Percentiles rank a stretch among this genome's conserved stretches.
Evolutionary conservation across 495 filamentous ascomycete genomes (phyloP).

Genomic region (Lophium mytilinum): DNA sequence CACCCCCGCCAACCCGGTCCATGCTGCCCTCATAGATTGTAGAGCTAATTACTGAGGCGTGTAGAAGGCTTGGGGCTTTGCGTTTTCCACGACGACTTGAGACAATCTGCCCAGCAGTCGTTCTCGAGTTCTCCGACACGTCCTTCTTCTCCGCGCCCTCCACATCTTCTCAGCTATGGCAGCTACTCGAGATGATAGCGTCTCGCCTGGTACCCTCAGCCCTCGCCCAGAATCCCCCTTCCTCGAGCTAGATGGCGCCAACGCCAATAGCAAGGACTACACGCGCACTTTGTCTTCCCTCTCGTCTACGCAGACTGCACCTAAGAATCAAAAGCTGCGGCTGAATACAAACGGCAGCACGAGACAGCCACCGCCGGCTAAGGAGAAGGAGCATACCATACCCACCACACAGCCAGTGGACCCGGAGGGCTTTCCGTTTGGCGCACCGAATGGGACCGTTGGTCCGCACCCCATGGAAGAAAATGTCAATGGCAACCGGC

Average conservation of each 20-base stretch:
- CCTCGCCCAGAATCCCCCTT: slow-evolving; percentile 16
- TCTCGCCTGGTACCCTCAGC: slow-evolving; percentile 17
- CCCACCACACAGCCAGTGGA: background rate
- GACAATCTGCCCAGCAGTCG: no score
- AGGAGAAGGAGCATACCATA: background rate
- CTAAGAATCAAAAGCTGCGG: background rate
- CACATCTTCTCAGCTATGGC: slow-evolving; percentile 1
- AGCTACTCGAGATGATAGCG: slow-evolving; percentile 10
- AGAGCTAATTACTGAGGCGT: no score
- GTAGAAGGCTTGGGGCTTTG: no score
- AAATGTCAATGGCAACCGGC: background rate
- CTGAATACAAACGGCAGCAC: background rate
- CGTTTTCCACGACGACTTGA: no score
- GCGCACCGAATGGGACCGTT: background rate
- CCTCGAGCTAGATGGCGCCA: slow-evolving; percentile 5
- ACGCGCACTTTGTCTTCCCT: slow-evolving; percentile 11
- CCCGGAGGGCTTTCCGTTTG: slow-evolving; percentile 25
- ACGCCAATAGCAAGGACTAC: slow-evolving; percentile 6
- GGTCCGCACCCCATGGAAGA: slow-evolving; percentile 2
- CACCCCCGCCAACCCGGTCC: no score
- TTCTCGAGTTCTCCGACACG: no score
- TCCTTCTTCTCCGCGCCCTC: no score
- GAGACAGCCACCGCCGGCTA: background rate
- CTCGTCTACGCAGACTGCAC: background rate
- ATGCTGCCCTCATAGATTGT: no score